Evolutionary conservation across 202 grass and related monocot species (phyloP).

Genomic region (Digitaria exilis): DNA sequence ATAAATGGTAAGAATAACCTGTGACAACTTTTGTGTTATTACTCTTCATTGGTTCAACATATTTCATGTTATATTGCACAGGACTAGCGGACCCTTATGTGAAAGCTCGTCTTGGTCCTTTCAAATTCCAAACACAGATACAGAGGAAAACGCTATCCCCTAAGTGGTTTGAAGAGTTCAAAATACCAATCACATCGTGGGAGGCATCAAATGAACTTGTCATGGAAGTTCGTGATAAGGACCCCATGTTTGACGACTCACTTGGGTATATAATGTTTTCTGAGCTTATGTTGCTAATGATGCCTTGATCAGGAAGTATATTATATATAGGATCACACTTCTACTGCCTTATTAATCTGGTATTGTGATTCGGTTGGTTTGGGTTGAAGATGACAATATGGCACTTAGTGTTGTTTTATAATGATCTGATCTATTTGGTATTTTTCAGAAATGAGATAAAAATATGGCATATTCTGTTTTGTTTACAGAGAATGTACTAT

Average conservation of each 20-base stretch:
- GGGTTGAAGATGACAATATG: slow-evolving; percentile 20
- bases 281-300: slow-evolving; percentile 26
- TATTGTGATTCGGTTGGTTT: not conserved
- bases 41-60: slow-evolving; percentile 30
- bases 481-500: slow-evolving; percentile 67
- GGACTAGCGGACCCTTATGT: slow-evolving; percentile 94
- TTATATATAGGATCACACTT: slow-evolving; percentile 1
- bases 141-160: slow-evolving; percentile 81
- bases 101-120: slow-evolving; percentile 73
- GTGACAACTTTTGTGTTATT: not conserved
- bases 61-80: slow-evolving; percentile 40
- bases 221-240: slow-evolving; percentile 87
- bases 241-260: slow-evolving; percentile 85
- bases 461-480: slow-evolving; percentile 20
- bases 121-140: slow-evolving; percentile 82
- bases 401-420: too few relatives aligned
- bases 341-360: not conserved
- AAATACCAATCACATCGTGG: slow-evolving; percentile 89
- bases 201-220: slow-evolving; percentile 73
- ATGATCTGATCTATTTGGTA: not conserved
- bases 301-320: slow-evolving; percentile 4
- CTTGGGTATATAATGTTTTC: slow-evolving; percentile 70
- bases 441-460: slow-evolving; percentile 28
- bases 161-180: slow-evolving; percentile 97
- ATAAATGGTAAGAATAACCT: slow-evolving; percentile 75